Evolutionary conservation across 352 stramenopile genomes (phyloP).

Genomic region (Thalassiosira ordinaria): DNA sequence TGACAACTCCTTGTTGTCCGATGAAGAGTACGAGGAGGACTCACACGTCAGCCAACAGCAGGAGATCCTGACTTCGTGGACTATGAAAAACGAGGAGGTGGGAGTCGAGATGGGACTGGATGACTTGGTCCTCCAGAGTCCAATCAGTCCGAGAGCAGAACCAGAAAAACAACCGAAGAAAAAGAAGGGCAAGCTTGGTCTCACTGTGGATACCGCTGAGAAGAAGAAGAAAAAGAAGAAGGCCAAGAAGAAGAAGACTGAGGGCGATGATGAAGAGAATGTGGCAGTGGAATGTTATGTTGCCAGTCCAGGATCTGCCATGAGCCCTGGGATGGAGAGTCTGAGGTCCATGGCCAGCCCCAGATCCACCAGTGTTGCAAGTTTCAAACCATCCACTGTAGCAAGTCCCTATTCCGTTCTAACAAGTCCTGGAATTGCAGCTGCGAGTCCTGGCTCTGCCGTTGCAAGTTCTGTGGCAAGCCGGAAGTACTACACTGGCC

Average conservation of each 20-base stretch:
- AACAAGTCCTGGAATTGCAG: too few species aligned
- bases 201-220: constrained; percentile 12
- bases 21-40: constrained; percentile 3
- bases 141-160: too few species aligned
- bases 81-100: constrained; percentile 10
- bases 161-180: neutral
- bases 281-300: too few species aligned
- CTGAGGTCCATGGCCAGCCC: too few species aligned
- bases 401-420: too few species aligned
- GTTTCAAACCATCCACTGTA: too few species aligned
- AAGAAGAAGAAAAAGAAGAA: constrained; percentile 1
- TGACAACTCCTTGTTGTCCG: constrained; percentile 34
- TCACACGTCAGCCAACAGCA: too few species aligned
- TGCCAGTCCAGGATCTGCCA: too few species aligned
- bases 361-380: too few species aligned
- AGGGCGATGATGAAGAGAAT: too few species aligned
- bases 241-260: constrained; percentile 9
- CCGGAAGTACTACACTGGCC: too few species aligned
- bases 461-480: neutral
- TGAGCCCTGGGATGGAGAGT: too few species aligned
- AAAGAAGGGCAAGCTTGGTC: neutral
- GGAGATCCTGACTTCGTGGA: constrained; percentile 15
- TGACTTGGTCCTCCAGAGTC: neutral
- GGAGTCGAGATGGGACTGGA: constrained; percentile 9
- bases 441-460: neutral